These are phyloP conservation scores for Chaetomium fimeti DNA, from an alignment of 495 filamentous ascomycete genomes.

Conservation along the genomic window DNA sequence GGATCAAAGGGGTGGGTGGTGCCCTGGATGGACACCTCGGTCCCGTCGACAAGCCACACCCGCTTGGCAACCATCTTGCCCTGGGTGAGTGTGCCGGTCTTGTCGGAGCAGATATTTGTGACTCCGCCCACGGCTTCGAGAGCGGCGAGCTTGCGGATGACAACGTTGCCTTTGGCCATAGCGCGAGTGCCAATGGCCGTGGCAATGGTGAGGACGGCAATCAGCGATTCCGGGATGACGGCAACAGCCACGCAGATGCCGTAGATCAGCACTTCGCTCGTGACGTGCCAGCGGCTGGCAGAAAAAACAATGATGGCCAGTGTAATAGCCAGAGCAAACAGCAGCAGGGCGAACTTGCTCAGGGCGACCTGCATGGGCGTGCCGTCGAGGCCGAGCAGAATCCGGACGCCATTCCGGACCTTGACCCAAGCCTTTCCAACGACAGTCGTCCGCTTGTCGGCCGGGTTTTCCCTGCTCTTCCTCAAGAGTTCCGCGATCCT, in stretches of 20 bases:
- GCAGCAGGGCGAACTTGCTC: constrained; percentile 68
- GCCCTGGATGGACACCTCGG: constrained; percentile 55
- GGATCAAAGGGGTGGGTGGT: constrained; percentile 52
- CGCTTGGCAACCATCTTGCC: constrained; percentile 73
- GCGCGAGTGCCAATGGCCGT: constrained; percentile 73
- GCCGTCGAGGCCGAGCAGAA: constrained; percentile 63
- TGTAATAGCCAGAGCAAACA: constrained; percentile 70
- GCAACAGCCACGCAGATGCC: constrained; percentile 71
- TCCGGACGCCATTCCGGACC: constrained; percentile 25
- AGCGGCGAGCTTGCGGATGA: constrained; percentile 70
- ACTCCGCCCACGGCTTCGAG: constrained; percentile 82
- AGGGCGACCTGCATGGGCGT: constrained; percentile 78
- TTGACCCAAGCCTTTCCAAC: constrained; percentile 14
- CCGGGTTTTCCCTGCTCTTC: constrained; percentile 52
- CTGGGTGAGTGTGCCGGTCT: constrained; percentile 79
- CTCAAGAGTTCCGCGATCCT: constrained; percentile 69
- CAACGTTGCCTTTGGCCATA: constrained; percentile 74
- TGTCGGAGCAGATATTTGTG: constrained; percentile 86
- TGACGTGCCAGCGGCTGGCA: constrained; percentile 66
- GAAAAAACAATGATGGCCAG: constrained; percentile 79
- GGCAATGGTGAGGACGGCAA: constrained; percentile 69
- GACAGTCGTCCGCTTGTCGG: constrained; percentile 48
- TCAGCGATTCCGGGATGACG: constrained; percentile 68
- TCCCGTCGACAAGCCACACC: constrained; percentile 68
- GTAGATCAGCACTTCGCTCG: constrained; percentile 75